Evolutionary conservation across 768 basidiomycete species (phyloP).

Genomic region (Amyloporia xantha): DNA sequence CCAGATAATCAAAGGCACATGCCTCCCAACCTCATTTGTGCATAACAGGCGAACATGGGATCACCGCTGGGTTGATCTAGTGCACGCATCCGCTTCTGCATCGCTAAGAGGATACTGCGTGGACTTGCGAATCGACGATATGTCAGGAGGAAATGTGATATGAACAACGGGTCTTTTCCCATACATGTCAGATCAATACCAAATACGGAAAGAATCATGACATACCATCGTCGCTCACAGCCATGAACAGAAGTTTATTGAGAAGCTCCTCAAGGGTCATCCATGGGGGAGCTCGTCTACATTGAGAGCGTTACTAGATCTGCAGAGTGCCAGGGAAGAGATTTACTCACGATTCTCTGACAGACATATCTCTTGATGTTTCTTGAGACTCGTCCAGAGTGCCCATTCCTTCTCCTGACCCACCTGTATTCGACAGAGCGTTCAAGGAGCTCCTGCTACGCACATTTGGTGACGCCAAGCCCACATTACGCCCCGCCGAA

Average conservation of each 20-base stretch:
- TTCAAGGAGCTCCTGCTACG: slow-evolving; percentile 3
- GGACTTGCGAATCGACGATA: slow-evolving; percentile 81
- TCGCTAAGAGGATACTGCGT: slow-evolving; percentile 71
- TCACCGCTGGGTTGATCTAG: slow-evolving; percentile 67
- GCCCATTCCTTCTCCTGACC: neutral
- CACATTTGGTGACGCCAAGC: neutral
- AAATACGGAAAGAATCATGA: neutral
- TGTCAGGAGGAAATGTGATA: slow-evolving; percentile 75
- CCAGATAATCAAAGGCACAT: neutral
- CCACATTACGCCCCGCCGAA: neutral
- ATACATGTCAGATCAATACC: neutral
- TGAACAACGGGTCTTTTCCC: slow-evolving; percentile 60
- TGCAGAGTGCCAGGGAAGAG: neutral
- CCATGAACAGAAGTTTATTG: slow-evolving; percentile 76
- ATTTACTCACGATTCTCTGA: slow-evolving; percentile 46
- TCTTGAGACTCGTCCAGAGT: slow-evolving; percentile 1
- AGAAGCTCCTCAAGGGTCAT: slow-evolving; percentile 73
- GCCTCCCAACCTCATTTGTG: slow-evolving; percentile 68
- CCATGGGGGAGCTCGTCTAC: slow-evolving; percentile 57
- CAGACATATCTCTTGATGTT: slow-evolving; percentile 15
- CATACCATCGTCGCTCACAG: slow-evolving; percentile 79
- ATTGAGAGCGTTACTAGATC: neutral
- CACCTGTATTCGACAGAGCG: neutral
- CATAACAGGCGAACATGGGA: slow-evolving; percentile 82
- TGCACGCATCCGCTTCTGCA: slow-evolving; percentile 82